Conservation (phyloP, 768 basidiomycete species). For the Phlegmacium glaucopus region DNA sequence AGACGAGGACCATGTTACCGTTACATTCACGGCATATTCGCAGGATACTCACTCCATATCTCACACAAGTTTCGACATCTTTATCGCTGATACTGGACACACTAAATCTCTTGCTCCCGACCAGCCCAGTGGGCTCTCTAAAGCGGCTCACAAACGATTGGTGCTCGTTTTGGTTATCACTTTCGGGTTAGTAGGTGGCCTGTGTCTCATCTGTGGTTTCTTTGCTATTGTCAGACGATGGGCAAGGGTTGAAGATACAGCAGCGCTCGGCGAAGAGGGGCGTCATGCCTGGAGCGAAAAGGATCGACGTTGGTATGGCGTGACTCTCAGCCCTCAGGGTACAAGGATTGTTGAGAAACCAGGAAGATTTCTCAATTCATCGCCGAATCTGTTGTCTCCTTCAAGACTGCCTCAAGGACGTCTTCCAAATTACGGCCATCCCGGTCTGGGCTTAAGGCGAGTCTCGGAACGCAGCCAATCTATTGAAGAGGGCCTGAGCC, state of each 20-base stretch:
- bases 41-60: slow-evolving; percentile 66
- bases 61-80: slow-evolving; percentile 54
- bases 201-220: slow-evolving; percentile 50
- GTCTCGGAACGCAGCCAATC: slow-evolving; percentile 41
- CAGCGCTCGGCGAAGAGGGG: slow-evolving; percentile 57
- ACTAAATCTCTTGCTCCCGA: slow-evolving; percentile 33
- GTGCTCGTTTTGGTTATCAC: slow-evolving; percentile 58
- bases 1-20: slow-evolving; percentile 35
- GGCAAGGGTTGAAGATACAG: slow-evolving; percentile 57
- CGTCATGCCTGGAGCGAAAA: slow-evolving; percentile 55
- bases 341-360: slow-evolving; percentile 18
- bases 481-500: slow-evolving; percentile 29
- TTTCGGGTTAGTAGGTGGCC: slow-evolving; percentile 59
- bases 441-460: slow-evolving; percentile 50
- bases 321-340: slow-evolving; percentile 30
- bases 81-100: slow-evolving; percentile 33
- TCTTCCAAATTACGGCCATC: slow-evolving; percentile 24
- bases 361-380: slow-evolving; percentile 1
- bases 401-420: slow-evolving; percentile 4
- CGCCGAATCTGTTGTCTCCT: slow-evolving; percentile 1
- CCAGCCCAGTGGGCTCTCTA: slow-evolving; percentile 34
- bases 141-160: slow-evolving; percentile 43
- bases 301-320: slow-evolving; percentile 69
- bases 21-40: slow-evolving; percentile 70
- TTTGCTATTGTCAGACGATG: slow-evolving; percentile 55